phyloP scores from a whole-genome alignment of 2,329 filamentous ascomycete species.

The Penicillium sp. region DNA sequence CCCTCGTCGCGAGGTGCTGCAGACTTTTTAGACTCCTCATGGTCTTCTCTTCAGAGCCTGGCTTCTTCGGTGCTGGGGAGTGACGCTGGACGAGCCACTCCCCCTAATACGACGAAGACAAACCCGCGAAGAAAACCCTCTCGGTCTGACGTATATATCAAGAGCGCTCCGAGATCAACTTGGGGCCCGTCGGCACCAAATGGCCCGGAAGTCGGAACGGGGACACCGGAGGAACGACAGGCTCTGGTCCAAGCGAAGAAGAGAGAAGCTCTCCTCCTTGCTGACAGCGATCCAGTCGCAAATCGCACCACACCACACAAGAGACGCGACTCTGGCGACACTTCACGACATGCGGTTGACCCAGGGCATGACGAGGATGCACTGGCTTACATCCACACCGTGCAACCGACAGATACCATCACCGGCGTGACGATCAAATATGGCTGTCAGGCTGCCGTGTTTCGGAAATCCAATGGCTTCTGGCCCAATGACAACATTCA shows the following conservation, averaged over 20 bases:
- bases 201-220: constrained; percentile 36
- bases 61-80: constrained; percentile 52
- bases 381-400: constrained; percentile 86
- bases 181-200: constrained; percentile 46
- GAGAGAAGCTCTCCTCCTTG: constrained; percentile 47
- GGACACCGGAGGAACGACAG: constrained; percentile 47
- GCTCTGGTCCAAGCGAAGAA: constrained; percentile 51
- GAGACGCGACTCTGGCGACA: constrained; percentile 47
- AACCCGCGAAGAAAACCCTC: constrained; percentile 40
- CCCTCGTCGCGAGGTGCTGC: constrained; percentile 29
- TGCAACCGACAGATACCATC: constrained; percentile 80
- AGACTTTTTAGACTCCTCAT: constrained; percentile 48
- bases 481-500: constrained; percentile 95
- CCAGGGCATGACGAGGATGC: constrained; percentile 68
- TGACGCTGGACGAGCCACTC: constrained; percentile 32
- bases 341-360: constrained; percentile 28
- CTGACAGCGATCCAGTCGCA: constrained; percentile 41
- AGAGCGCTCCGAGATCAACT: constrained; percentile 28
- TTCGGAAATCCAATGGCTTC: constrained; percentile 86
- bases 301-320: constrained; percentile 44
- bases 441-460: constrained; percentile 77
- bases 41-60: constrained; percentile 51
- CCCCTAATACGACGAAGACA: constrained; percentile 28
- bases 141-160: constrained; percentile 34
- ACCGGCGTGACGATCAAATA: constrained; percentile 90